phyloP scores from a whole-genome alignment of 306 rosid species.

The Vigna nakashimae region DNA sequence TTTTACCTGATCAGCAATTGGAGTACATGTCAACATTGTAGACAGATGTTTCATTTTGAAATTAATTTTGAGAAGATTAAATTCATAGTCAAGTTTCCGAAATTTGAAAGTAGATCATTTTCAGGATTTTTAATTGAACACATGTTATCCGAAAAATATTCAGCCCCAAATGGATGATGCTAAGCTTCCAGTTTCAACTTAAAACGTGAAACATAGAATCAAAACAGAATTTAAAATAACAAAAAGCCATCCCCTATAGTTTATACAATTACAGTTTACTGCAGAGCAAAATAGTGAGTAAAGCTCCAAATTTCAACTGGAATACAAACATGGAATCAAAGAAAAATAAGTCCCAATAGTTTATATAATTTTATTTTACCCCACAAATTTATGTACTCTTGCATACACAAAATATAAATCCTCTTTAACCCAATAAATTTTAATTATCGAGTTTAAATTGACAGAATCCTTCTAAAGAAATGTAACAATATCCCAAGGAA shows the following conservation, averaged over 20 bases:
- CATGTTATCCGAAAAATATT: background rate
- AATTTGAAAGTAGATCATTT: slow-evolving; percentile 1
- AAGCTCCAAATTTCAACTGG: slow-evolving; percentile 33
- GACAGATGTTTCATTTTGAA: slow-evolving; percentile 3
- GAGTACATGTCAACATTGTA: slow-evolving; percentile 25
- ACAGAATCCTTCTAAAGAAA: slow-evolving; percentile 1
- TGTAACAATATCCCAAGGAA: slow-evolving; percentile 26
- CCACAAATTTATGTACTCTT: slow-evolving; percentile 1
- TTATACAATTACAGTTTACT: slow-evolving; percentile 12
- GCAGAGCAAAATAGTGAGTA: background rate
- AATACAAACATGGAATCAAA: slow-evolving; percentile 19
- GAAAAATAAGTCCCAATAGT: slow-evolving; percentile 1
- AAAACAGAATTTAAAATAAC: background rate
- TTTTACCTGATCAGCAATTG: slow-evolving; percentile 5
- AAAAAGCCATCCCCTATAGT: slow-evolving; percentile 7
- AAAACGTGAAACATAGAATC: slow-evolving; percentile 22
- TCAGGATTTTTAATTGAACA: background rate
- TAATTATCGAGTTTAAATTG: slow-evolving; percentile 25
- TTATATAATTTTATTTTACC: slow-evolving; percentile 11
- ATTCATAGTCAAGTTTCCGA: background rate
- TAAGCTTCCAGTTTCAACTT: slow-evolving; percentile 23
- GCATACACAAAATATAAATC: slow-evolving; percentile 22
- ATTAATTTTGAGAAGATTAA: background rate
- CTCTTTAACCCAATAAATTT: slow-evolving; percentile 35
- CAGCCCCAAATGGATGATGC: background rate